phyloP scores from a whole-genome alignment of 768 basidiomycete species.

The Lepiota brunneoincarnata region DNA sequence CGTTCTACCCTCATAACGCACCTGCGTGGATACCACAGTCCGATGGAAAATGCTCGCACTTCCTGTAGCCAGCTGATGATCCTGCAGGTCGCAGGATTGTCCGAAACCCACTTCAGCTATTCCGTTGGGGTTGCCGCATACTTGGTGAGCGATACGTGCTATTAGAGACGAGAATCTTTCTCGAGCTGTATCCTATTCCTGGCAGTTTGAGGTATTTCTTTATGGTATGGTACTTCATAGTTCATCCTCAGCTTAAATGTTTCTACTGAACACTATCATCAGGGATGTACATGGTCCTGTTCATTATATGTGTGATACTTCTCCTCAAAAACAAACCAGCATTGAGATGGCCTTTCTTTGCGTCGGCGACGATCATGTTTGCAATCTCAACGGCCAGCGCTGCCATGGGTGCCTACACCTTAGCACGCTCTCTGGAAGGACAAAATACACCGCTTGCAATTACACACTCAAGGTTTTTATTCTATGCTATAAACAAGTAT shows the following conservation, averaged over 20 bases:
- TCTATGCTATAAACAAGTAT: conserved; percentile 39
- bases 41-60: too few relatives aligned
- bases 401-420: conserved; percentile 27
- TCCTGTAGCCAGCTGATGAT: too few relatives aligned
- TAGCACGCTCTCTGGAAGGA: conserved; percentile 21
- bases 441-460: conserved; percentile 16
- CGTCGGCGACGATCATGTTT: conserved; percentile 32
- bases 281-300: conserved; percentile 37
- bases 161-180: too few relatives aligned
- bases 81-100: too few relatives aligned
- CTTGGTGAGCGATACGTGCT: too few relatives aligned
- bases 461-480: conserved; percentile 29
- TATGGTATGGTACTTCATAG: neutral
- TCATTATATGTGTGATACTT: conserved; percentile 29
- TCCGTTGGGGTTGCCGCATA: too few relatives aligned
- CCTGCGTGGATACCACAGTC: too few relatives aligned
- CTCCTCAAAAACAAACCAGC: conserved; percentile 21
- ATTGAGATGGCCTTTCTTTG: conserved; percentile 26
- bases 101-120: too few relatives aligned
- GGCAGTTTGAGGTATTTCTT: neutral
- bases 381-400: conserved; percentile 31
- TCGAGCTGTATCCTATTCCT: neutral
- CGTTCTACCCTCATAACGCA: too few relatives aligned
- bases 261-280: neutral
- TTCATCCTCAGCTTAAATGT: too few relatives aligned